Percentiles rank a stretch among this genome's conserved stretches.
phyloP scores from a whole-genome alignment of 768 basidiomycete species.

The Artomyces pyxidatus region DNA sequence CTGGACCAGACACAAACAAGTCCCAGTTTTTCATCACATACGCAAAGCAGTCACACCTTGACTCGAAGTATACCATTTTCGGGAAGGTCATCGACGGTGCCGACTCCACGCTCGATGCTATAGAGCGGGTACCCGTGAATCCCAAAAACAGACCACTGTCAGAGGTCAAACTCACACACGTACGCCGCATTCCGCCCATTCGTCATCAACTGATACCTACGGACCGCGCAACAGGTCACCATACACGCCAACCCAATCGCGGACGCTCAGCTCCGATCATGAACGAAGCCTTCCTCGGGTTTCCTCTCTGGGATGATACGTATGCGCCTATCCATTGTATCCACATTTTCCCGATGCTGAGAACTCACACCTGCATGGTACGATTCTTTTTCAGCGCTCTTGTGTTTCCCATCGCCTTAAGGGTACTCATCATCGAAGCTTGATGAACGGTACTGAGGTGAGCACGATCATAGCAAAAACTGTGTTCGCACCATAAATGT shows the following conservation, averaged over 20 bases:
- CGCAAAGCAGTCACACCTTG: slow-evolving; percentile 87
- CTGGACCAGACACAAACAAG: slow-evolving; percentile 91
- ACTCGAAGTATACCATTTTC: slow-evolving; percentile 91
- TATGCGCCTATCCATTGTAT: too few species aligned
- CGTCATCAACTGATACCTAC: background rate
- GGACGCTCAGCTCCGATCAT: slow-evolving; percentile 46
- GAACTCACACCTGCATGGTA: too few species aligned
- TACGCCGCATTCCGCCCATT: slow-evolving; percentile 30
- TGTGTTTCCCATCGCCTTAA: too few species aligned
- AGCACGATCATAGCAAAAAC: too few species aligned
- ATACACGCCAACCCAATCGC: slow-evolving; percentile 96
- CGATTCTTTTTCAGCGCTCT: too few species aligned
- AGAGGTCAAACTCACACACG: slow-evolving; percentile 78
- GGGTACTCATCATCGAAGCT: too few species aligned
- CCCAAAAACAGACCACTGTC: slow-evolving; percentile 81
- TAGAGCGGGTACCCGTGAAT: slow-evolving; percentile 88
- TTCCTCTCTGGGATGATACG: too few species aligned
- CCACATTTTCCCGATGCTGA: too few species aligned
- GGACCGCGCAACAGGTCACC: slow-evolving; percentile 43
- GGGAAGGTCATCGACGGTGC: slow-evolving; percentile 97
- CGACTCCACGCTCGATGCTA: slow-evolving; percentile 89
- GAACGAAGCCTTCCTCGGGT: too few species aligned
- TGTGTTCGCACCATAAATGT: too few species aligned
- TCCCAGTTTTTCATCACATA: slow-evolving; percentile 88
- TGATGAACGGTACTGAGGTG: too few species aligned